Percentiles rank a stretch among this genome's conserved stretches.
Evolutionary conservation across 305 asterid species (phyloP).

Genomic region (Solanum aculeatissimum): DNA sequence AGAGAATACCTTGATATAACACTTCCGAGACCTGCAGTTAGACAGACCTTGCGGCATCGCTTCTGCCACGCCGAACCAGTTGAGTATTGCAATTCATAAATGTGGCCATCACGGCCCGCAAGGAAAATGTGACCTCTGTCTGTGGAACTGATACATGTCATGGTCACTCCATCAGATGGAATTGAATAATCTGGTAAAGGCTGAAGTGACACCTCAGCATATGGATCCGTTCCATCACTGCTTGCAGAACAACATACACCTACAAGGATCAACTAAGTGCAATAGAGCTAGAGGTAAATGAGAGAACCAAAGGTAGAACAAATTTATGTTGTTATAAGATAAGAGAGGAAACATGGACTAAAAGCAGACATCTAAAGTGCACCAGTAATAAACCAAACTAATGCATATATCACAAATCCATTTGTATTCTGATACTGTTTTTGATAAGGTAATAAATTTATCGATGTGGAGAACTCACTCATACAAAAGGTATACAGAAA

Average conservation of each 20-base stretch:
- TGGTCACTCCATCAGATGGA: constrained; percentile 96
- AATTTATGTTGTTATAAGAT: neutral
- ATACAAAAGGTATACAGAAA: neutral
- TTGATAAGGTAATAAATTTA: neutral
- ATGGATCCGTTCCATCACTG: constrained; percentile 81
- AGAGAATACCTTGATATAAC: constrained; percentile 69
- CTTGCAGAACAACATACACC: constrained; percentile 97
- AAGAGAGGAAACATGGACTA: neutral
- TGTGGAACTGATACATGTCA: constrained; percentile 94
- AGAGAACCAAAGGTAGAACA: neutral
- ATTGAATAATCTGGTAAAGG: constrained; percentile 84
- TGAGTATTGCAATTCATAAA: constrained; percentile 84
- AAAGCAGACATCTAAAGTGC: neutral
- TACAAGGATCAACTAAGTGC: constrained; percentile 72
- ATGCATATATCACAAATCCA: neutral
- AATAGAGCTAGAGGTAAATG: constrained; percentile 6
- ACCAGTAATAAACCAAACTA: neutral
- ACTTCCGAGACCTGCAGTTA: constrained; percentile 85
- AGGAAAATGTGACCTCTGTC: constrained; percentile 76
- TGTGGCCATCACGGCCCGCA: constrained; percentile 97
- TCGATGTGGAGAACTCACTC: neutral
- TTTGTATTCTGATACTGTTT: neutral
- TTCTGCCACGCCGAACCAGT: constrained; percentile 96
- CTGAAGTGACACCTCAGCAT: constrained; percentile 81
- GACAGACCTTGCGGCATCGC: constrained; percentile 82